Percentiles rank a stretch among this genome's conserved stretches.
Conservation (phyloP, 1,284 basidiomycete species). For the Trichosporon asahii region DNA sequence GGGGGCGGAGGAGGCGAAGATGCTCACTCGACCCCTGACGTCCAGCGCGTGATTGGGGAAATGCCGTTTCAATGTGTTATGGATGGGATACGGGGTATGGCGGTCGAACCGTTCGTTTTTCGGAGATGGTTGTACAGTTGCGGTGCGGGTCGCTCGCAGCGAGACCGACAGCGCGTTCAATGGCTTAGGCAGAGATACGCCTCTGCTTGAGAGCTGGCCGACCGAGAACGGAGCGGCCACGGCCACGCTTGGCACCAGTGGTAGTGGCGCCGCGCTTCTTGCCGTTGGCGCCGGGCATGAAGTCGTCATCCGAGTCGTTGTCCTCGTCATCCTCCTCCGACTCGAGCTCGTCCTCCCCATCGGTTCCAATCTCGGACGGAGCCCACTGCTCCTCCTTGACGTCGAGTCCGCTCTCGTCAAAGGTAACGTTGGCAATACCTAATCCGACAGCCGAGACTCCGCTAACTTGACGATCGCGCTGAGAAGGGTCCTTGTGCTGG, state of each 20-base stretch:
- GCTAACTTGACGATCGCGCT: slow-evolving; percentile 22
- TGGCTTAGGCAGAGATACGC: slow-evolving; percentile 14
- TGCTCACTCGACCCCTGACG: background rate
- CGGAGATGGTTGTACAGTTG: background rate
- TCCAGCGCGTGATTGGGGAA: background rate
- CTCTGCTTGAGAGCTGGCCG: slow-evolving; percentile 14
- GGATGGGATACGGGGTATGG: background rate
- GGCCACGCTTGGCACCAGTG: slow-evolving; percentile 18
- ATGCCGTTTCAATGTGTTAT: background rate
- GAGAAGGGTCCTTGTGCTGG: slow-evolving; percentile 14
- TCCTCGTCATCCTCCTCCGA: slow-evolving; percentile 19
- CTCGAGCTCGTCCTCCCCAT: slow-evolving; percentile 26
- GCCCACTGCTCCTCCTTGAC: slow-evolving; percentile 20
- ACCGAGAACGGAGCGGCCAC: slow-evolving; percentile 7
- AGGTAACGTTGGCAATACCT: slow-evolving; percentile 44
- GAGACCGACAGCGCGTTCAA: background rate
- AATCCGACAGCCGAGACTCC: slow-evolving; percentile 39
- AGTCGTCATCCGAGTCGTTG: slow-evolving; percentile 26
- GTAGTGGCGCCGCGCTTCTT: slow-evolving; percentile 20
- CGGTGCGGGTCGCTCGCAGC: background rate
- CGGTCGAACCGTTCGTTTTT: background rate
- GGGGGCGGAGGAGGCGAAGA: background rate
- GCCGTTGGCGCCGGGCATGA: slow-evolving; percentile 25
- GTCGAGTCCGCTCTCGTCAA: slow-evolving; percentile 28
- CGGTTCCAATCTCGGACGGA: slow-evolving; percentile 14